phyloP scores from a whole-genome alignment of 768 basidiomycete species.

The Myochromella boudieri region DNA sequence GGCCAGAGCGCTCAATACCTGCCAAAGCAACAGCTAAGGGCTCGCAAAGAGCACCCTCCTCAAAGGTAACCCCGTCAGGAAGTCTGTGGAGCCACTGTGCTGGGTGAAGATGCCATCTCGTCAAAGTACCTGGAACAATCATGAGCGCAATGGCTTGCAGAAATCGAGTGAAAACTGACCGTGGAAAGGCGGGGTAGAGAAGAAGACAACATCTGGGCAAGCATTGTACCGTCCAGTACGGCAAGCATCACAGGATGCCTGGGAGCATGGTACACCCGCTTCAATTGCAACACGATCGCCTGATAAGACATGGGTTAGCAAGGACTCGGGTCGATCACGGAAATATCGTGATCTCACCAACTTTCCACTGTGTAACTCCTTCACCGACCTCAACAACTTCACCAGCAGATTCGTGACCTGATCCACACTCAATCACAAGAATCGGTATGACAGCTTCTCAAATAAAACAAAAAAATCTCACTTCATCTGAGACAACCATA shows the following conservation, averaged over 20 bases:
- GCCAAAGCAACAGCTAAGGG: conserved; percentile 68
- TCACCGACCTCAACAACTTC: conserved; percentile 64
- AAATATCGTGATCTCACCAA: conserved; percentile 32
- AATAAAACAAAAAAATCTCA: conserved; percentile 19
- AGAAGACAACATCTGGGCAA: conserved; percentile 61
- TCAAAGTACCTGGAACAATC: conserved; percentile 49
- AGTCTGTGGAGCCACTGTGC: conserved; percentile 68
- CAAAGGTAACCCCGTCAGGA: conserved; percentile 60
- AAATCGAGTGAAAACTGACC: conserved; percentile 30
- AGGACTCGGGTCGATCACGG: neutral
- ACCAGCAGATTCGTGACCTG: conserved; percentile 71
- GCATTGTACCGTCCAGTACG: conserved; percentile 66
- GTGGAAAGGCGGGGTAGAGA: conserved; percentile 70
- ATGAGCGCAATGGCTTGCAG: conserved; percentile 1
- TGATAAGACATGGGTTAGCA: conserved; percentile 15
- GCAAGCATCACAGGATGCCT: conserved; percentile 59
- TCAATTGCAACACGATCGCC: conserved; percentile 72
- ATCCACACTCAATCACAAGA: conserved; percentile 58
- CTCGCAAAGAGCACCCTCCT: conserved; percentile 69
- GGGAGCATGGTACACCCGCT: conserved; percentile 67
- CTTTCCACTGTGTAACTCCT: conserved; percentile 66
- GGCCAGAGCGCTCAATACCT: conserved; percentile 62
- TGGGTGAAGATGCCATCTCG: conserved; percentile 66
- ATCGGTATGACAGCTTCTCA: neutral
- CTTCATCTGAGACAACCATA: conserved; percentile 71